These are phyloP conservation scores for Escovopsis weberi DNA, from an alignment of 2,329 filamentous ascomycete species.

Conservation along the genomic window DNA sequence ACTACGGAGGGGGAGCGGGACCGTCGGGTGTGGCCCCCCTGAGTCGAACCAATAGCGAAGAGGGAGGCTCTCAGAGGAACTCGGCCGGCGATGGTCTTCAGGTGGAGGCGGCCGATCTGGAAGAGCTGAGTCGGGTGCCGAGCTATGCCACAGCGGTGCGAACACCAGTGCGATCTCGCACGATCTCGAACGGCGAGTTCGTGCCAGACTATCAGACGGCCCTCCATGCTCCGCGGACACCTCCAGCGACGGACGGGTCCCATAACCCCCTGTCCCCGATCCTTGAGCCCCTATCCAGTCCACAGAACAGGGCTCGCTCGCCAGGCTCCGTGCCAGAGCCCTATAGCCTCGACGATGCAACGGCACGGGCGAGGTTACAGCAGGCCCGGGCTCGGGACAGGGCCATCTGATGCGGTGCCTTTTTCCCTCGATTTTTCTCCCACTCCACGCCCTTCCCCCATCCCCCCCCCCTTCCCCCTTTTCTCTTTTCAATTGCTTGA, in stretches of 20 bases:
- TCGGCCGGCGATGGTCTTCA: conserved; percentile 41
- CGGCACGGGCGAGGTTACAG: conserved; percentile 16
- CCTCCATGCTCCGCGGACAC: conserved; percentile 36
- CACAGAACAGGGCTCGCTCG: conserved; percentile 1
- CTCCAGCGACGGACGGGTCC: conserved; percentile 21
- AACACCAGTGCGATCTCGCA: conserved; percentile 42
- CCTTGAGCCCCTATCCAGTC: conserved; percentile 14
- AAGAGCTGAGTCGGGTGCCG: conserved; percentile 56
- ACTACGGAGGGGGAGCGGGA: conserved; percentile 23
- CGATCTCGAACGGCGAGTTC: conserved; percentile 29
- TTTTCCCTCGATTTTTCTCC: neutral
- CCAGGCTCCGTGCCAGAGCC: conserved; percentile 1
- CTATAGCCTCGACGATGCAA: conserved; percentile 2
- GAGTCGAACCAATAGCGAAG: conserved; percentile 40
- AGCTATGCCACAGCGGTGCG: conserved; percentile 64
- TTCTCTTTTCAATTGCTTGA: no score
- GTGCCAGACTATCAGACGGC: conserved; percentile 56
- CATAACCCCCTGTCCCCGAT: conserved; percentile 18
- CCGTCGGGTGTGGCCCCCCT: conserved; percentile 30
- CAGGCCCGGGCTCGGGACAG: conserved; percentile 22
- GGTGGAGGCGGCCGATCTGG: conserved; percentile 43
- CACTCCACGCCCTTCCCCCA: neutral
- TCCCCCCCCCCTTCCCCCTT: neutral
- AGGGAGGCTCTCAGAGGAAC: conserved; percentile 34
- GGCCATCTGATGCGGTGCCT: conserved; percentile 7